Evolutionary conservation across 139 green algal species (phyloP).

Genomic region (Astrephomene gubernaculifera): DNA sequence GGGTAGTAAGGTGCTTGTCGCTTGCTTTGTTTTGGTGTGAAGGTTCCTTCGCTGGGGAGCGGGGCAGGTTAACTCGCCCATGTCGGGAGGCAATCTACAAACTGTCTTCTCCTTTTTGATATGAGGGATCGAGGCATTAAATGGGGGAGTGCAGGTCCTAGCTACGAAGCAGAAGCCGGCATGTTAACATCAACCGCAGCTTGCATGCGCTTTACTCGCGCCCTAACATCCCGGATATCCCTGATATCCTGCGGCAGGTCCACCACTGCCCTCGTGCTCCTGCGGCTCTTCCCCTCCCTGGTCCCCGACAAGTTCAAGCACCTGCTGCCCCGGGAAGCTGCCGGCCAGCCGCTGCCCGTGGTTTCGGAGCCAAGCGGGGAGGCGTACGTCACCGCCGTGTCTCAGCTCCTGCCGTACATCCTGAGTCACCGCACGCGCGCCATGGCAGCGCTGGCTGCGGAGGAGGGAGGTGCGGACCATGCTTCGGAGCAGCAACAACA

Average conservation of each 20-base stretch:
- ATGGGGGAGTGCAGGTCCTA: too few relatives aligned
- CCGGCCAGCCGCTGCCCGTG: slow-evolving; percentile 41
- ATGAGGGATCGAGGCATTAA: too few relatives aligned
- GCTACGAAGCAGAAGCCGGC: too few relatives aligned
- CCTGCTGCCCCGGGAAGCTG: slow-evolving; percentile 14
- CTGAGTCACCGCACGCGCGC: slow-evolving; percentile 78
- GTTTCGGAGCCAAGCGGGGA: slow-evolving; percentile 54
- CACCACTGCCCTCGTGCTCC: slow-evolving; percentile 60
- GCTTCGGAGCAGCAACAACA: too few relatives aligned
- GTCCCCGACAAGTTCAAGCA: slow-evolving; percentile 45
- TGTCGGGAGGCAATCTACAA: too few relatives aligned
- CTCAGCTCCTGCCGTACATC: slow-evolving; percentile 79
- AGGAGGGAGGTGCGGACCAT: too few relatives aligned
- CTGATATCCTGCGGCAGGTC: slow-evolving; percentile 10
- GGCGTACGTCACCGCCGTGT: slow-evolving; percentile 56
- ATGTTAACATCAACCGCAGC: too few relatives aligned
- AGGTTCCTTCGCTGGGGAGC: too few relatives aligned
- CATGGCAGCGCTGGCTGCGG: slow-evolving; percentile 41
- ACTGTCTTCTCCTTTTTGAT: too few relatives aligned
- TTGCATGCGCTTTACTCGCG: too few relatives aligned
- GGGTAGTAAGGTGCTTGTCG: neutral
- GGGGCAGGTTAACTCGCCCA: too few relatives aligned
- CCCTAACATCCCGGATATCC: too few relatives aligned
- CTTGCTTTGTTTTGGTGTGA: neutral
- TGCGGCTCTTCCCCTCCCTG: slow-evolving; percentile 78